Evolutionary conservation across 2,329 filamentous ascomycete species (phyloP), one percentile per base, ranked within the genome.

Genomic region (Harringtonia aguacate): DNA sequence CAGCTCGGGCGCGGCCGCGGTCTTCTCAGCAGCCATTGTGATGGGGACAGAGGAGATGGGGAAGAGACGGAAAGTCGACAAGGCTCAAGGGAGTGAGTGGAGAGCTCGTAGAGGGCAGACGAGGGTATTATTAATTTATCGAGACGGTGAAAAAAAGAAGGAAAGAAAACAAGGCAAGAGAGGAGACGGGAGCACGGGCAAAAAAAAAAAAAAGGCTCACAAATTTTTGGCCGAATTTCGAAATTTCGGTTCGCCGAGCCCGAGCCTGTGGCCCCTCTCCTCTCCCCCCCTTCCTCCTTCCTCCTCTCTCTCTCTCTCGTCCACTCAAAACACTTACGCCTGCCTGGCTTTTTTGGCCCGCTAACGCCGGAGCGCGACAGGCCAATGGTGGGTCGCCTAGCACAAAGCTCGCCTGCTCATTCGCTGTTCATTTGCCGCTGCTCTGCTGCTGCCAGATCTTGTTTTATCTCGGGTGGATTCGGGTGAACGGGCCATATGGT

Each of bases 11-110:
- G 59, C 50, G 46, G 56, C 56, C 53, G 61, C 61, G 55, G 62
- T 61, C 59, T 66, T 59, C 57, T 64, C 62, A 46, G 68, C 63
- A 61, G 69, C 62, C 69, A 72, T 71, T 66, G 61, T 61, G 60
- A 58, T 43, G 8, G 36, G 30, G n/a, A n/a, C n/a, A 45, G 43
- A 44, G 33, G 37, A 30, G 39, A 37, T n/a, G n/a, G 37, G 52
- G 46, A 47, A 17, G 20, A 41, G 48, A 53, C 38, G 49, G 54
- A 54, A 18, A 36, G 12, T 28, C 22, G 28, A 27, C 10, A 35
- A 39, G 24, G 22, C n/a, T 45, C 41, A 47, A 35, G 39, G 38
- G 44, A 41, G 39, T 52, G 46, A 48, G 49, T 41, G 46, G 52
- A 46, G 39, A 45, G 29, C 13, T 8, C 3, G 28, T 21, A 14